These are phyloP conservation scores for Acrocalymma vagum DNA, from an alignment of 2,329 filamentous ascomycete species.

Conservation along the genomic window DNA sequence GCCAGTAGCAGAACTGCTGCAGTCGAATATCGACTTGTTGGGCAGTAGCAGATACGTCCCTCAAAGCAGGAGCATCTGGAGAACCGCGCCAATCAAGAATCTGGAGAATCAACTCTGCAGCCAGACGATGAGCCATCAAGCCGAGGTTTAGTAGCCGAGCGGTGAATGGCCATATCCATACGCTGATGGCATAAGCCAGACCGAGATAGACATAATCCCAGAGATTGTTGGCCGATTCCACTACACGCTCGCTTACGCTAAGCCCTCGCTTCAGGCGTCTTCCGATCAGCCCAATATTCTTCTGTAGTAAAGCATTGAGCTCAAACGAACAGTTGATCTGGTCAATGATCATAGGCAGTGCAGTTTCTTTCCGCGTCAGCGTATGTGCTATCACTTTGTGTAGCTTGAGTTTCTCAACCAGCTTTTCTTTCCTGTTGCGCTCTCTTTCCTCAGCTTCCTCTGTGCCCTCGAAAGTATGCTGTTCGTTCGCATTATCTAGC, in stretches of 20 bases:
- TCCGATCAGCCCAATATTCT: slow-evolving; percentile 86
- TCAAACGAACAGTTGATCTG: slow-evolving; percentile 98
- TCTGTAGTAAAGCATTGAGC: slow-evolving; percentile 83
- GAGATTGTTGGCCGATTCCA: slow-evolving; percentile 88
- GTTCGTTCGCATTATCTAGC: slow-evolving; percentile 50
- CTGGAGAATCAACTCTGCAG: slow-evolving; percentile 79
- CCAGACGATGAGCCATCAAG: slow-evolving; percentile 80
- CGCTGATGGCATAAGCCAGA: slow-evolving; percentile 74
- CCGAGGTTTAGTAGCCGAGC: slow-evolving; percentile 76
- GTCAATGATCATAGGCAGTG: slow-evolving; percentile 81
- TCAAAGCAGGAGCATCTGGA: slow-evolving; percentile 82
- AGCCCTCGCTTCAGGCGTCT: slow-evolving; percentile 81
- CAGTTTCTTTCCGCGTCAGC: slow-evolving; percentile 82
- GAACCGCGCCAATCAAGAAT: slow-evolving; percentile 83
- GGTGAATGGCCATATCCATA: slow-evolving; percentile 81
- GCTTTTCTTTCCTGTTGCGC: slow-evolving; percentile 68
- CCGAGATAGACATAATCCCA: slow-evolving; percentile 76
- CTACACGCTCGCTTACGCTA: slow-evolving; percentile 93
- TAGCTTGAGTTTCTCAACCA: slow-evolving; percentile 86
- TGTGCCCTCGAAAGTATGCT: slow-evolving; percentile 57
- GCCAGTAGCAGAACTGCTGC: slow-evolving; percentile 99
- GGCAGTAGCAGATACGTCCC: slow-evolving; percentile 94
- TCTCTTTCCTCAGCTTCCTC: slow-evolving; percentile 76
- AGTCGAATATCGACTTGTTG: slow-evolving; percentile 97
- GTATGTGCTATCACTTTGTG: slow-evolving; percentile 84